phyloP scores from a whole-genome alignment of 2,329 filamentous ascomycete species.

The Microascus cirrosus region DNA sequence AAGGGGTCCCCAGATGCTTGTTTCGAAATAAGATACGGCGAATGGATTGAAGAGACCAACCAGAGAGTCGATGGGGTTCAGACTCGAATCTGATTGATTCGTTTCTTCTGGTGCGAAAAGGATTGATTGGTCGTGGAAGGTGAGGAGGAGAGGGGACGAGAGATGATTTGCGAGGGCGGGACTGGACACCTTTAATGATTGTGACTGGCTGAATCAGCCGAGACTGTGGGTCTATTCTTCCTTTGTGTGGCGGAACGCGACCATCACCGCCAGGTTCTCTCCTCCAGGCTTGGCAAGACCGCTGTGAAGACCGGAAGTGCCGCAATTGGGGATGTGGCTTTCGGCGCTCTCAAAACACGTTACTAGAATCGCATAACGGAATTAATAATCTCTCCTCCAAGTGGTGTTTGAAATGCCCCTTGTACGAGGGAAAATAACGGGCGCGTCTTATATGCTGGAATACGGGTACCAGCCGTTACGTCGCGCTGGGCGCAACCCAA shows the following conservation, averaged over 20 bases:
- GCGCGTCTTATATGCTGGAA: not conserved
- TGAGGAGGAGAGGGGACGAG: slow-evolving; percentile 27
- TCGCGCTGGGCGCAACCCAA: not conserved
- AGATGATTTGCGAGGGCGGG: slow-evolving; percentile 35
- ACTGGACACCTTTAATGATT: slow-evolving; percentile 22
- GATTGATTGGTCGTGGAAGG: slow-evolving; percentile 38
- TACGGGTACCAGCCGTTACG: not conserved
- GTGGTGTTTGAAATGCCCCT: not conserved
- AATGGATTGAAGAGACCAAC: slow-evolving; percentile 4
- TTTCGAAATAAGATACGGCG: slow-evolving; percentile 5
- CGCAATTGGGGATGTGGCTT: not conserved
- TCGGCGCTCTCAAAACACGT: not conserved
- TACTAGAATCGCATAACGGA: not conserved
- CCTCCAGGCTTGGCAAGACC: not conserved
- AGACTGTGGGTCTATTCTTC: slow-evolving; percentile 18
- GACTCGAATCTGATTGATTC: slow-evolving; percentile 6
- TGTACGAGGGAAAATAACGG: not conserved
- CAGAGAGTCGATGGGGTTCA: slow-evolving; percentile 3
- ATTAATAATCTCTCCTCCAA: not conserved
- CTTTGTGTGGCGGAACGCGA: not conserved
- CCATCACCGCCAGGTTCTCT: not conserved
- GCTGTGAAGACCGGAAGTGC: not conserved
- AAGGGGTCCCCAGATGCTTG: slow-evolving; percentile 1
- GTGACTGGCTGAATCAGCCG: slow-evolving; percentile 39
- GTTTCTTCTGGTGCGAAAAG: slow-evolving; percentile 12